A percentile compares a stretch with the other conserved stretches of the same genome.
These are phyloP conservation scores for Graphium sp. DNA, from an alignment of 2,329 filamentous ascomycete species.

Conservation along the genomic window DNA sequence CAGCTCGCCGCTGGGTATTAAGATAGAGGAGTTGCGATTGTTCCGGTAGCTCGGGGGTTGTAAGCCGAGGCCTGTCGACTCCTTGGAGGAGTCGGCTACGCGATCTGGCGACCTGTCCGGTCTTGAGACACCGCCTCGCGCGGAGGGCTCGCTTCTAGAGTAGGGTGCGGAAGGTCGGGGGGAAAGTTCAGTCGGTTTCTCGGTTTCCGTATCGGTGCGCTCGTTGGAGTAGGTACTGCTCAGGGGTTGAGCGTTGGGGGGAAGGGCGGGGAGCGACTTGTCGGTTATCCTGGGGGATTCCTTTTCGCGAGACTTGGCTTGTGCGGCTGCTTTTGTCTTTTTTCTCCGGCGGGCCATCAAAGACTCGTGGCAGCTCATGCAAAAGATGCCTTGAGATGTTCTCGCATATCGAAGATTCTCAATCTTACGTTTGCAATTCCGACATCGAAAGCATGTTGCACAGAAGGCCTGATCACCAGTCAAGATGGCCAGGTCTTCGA, in stretches of 20 bases:
- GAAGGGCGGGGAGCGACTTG: constrained; percentile 84
- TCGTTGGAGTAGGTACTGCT: constrained; percentile 46
- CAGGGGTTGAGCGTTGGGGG: constrained; percentile 52
- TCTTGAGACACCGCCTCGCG: constrained; percentile 20
- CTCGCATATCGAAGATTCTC: constrained; percentile 95
- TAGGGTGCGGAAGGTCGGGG: constrained; percentile 39
- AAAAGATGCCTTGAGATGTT: constrained; percentile 96
- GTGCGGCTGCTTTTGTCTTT: constrained; percentile 54
- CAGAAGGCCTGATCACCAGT: constrained; percentile 98
- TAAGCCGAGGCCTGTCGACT: constrained; percentile 46
- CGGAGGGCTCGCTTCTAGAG: constrained; percentile 31
- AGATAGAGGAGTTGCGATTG: constrained; percentile 56
- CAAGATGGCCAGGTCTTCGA: constrained; percentile 91
- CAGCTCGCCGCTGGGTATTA: constrained; percentile 27
- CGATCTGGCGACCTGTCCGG: constrained; percentile 38
- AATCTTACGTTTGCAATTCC: constrained; percentile 97
- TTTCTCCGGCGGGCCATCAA: constrained; percentile 87
- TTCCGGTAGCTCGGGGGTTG: constrained; percentile 66
- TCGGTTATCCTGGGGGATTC: constrained; percentile 60
- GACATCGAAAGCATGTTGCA: constrained; percentile 88
- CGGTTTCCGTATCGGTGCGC: constrained; percentile 42
- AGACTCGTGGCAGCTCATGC: constrained; percentile 96
- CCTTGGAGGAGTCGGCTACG: constrained; percentile 20
- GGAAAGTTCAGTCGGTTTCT: constrained; percentile 53
- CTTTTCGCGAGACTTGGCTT: constrained; percentile 45